phyloP scores from a whole-genome alignment of 2,329 filamentous ascomycete genomes.

The Phoma herbarum region DNA sequence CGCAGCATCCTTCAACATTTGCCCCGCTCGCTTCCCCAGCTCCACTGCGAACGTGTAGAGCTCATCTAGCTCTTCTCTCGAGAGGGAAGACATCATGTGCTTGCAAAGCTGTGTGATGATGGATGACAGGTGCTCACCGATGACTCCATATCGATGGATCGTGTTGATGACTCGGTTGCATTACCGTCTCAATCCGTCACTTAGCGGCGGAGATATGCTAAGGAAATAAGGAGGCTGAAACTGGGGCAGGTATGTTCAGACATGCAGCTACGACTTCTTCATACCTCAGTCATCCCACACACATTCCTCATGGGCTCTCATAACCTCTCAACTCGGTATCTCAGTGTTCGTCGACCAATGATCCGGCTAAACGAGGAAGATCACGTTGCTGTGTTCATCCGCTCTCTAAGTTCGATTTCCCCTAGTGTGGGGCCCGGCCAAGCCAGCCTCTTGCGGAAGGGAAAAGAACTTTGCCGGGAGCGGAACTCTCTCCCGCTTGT shows the following conservation, averaged over 20 bases:
- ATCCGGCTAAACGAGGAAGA: constrained; percentile 8
- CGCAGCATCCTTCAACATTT: constrained; percentile 72
- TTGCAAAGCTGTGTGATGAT: neutral
- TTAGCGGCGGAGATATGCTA: constrained; percentile 22
- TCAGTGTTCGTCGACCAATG: neutral
- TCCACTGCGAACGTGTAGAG: constrained; percentile 76
- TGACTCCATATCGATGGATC: constrained; percentile 12
- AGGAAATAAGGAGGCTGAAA: constrained; percentile 16
- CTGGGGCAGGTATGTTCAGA: neutral
- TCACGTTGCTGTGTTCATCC: constrained; percentile 9
- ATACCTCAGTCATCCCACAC: neutral
- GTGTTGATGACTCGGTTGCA: constrained; percentile 19
- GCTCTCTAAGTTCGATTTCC: constrained; percentile 4
- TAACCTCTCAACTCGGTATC: neutral
- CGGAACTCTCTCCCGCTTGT: constrained; percentile 9
- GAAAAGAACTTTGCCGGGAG: constrained; percentile 18
- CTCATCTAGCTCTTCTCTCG: constrained; percentile 63
- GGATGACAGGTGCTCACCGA: constrained; percentile 6
- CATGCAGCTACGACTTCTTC: neutral
- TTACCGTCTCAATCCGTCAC: constrained; percentile 17
- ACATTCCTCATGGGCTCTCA: neutral
- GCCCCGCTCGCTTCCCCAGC: constrained; percentile 74
- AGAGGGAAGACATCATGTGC: constrained; percentile 37
- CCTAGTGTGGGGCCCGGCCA: constrained; percentile 8
- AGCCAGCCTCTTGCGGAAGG: neutral